Base-by-base conservation (phyloP, 1,139 yeast genomes). In the Candida gigantensis region DNA sequence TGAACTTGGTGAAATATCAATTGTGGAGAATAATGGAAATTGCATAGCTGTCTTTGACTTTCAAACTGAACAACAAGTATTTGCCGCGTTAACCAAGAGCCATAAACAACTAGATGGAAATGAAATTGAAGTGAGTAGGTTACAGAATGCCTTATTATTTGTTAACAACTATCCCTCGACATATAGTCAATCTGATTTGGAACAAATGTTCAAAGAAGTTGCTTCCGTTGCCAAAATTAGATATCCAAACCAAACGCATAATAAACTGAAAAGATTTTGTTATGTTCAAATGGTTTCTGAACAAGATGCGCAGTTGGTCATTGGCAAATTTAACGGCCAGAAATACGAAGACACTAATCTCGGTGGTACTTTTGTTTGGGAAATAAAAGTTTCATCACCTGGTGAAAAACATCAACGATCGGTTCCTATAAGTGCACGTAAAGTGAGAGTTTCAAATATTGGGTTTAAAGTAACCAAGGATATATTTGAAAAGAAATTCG, bases 91-190 rank as follows among this genome's bases (percentile, higher is more conserved):
- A 32, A 81, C 90, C 0, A 79, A 74, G 44, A 74, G 78, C 27
- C 64, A 62, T 41, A 84, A 82, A 49, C 49, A 38, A 16, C 41
- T 84, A 0, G 65, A 65, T 0, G 74, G 65, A 0, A 13, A 37
- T 9, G 68, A 65, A 28, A 60, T 86, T 0, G 38, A 52, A 3
- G 85, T 88, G 0, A 57, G 52, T 5, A 59, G 74, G 25, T 63
- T 77, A 1, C 46, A 55, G 13, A 62, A 71, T 5, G 64, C 76
- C 9, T 80, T 84, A 0, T 48, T 84, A 0, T 84, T 83, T 77
- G 80, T 79, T 2, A 77, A 94, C 0, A 87, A 87, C 50, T 87
- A 75, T 49, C 89, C 95, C 0, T 83, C 89, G 0, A 53, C 65
- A 1, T 74, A 58, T 48, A 65, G 70, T 0, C 68, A 67, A 28